Evolutionary conservation across 1,284 basidiomycete genomes (phyloP), one percentile per base, ranked within the genome.

Genomic region (Wallemia ichthyophaga): DNA sequence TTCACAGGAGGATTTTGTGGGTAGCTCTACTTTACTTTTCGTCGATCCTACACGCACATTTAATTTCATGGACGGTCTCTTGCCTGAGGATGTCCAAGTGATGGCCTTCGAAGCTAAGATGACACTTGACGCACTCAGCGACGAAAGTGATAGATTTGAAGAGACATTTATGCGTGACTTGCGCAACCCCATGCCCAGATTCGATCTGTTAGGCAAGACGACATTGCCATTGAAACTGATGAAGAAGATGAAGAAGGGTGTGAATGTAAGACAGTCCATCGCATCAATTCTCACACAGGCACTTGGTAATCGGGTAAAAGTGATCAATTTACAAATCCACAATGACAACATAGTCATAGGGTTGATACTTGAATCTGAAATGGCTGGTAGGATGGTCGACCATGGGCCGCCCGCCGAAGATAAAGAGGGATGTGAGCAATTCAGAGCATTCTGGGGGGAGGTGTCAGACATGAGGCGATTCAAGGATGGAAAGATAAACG

Each of bases 381-480:
- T 83, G 61, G 84, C 86, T 1, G 80, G 80, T 62, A 79, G 84
- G 11, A 76, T 92, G 0, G 83, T 95, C 21, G 88, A 92, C 65
- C 82, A 86, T 63, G 89, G 89, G 0, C 88, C 94, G 0, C 69
- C 82, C 0, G 82, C 78, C 0, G 78, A 80, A 13, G 77, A 82
- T 56, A 59, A 77, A 0, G 70, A 67, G 21, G 71, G 68, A 0
- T 70, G 69, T 3, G 72, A 76, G 54, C 73, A 71, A 1, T 99
- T 95, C 74, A 78, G 82, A 32, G 75, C 78, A 1, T 75, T 98
- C 62, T 99, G 94, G 94, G 92, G 91, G 1, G 74, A 79, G 58
- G 85, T 86, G 67, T 81, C 91, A 0, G 92, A 98, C 68, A 73
- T 96, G 23, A 78, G 94, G n/a, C 78, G 92, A 21, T 99, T 98